These are phyloP conservation scores for Trichoderma asperellum DNA, from an alignment of 2,329 filamentous ascomycete species.

Conservation along the genomic window DNA sequence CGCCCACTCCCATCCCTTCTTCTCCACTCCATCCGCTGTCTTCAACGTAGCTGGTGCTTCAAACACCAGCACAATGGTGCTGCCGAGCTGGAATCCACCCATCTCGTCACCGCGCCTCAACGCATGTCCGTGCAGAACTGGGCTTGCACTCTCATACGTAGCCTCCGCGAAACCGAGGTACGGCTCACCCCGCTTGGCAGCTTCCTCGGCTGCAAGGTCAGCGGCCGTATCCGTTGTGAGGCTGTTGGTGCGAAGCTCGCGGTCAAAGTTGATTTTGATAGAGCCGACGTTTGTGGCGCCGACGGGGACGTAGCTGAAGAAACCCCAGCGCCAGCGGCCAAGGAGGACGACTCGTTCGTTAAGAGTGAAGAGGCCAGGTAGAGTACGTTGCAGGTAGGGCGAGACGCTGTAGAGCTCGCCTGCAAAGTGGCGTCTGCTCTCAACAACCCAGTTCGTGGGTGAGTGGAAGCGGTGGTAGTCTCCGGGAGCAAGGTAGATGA, in stretches of 20 bases:
- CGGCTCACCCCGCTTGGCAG: conserved; percentile 73
- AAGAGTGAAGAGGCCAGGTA: conserved; percentile 92
- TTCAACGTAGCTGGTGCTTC: conserved; percentile 76
- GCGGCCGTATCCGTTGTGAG: conserved; percentile 91
- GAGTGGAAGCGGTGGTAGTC: conserved; percentile 99
- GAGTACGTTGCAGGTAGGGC: conserved; percentile 87
- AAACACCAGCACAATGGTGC: conserved; percentile 93
- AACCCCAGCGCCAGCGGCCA: conserved; percentile 93
- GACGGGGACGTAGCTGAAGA: conserved; percentile 95
- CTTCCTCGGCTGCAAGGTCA: conserved; percentile 81
- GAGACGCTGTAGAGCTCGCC: conserved; percentile 95
- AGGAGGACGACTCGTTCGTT: conserved; percentile 95
- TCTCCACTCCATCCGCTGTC: conserved; percentile 55
- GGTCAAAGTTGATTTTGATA: conserved; percentile 96
- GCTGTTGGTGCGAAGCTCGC: conserved; percentile 89
- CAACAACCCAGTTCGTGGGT: conserved; percentile 91
- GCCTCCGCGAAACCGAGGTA: conserved; percentile 94
- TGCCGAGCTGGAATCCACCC: conserved; percentile 95
- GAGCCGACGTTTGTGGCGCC: conserved; percentile 97
- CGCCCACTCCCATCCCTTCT: conserved; percentile 79
- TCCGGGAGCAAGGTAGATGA: conserved; percentile 93
- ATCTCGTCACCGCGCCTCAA: conserved; percentile 91
- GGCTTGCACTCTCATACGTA: conserved; percentile 78
- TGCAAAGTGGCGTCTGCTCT: conserved; percentile 93
- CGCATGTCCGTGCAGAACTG: conserved; percentile 79